A percentile compares a stretch with the other conserved stretches of the same genome.
phyloP scores from a whole-genome alignment of 345 rosid species.

The Atalantia buxifolia region DNA sequence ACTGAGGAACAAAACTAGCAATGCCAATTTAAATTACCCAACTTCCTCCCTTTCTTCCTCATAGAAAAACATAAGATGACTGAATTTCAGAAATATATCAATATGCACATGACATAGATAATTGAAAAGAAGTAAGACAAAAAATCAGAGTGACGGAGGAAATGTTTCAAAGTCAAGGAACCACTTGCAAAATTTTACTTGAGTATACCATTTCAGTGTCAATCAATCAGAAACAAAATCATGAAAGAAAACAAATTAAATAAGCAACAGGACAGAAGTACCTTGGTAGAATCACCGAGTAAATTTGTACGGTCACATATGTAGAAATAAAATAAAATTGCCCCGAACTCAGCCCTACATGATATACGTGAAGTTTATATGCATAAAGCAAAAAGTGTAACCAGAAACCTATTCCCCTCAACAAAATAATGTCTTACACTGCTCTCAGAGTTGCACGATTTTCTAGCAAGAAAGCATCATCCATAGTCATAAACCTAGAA shows the following conservation, averaged over 20 bases:
- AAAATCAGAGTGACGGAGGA: not conserved
- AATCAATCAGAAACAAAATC: slow-evolving; percentile 9
- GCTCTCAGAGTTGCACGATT: slow-evolving; percentile 80
- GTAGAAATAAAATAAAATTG: slow-evolving; percentile 66
- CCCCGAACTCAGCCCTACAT: slow-evolving; percentile 86
- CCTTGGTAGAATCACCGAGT: slow-evolving; percentile 82
- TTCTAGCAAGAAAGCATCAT: slow-evolving; percentile 89
- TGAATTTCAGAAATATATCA: too few species aligned
- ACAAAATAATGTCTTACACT: slow-evolving; percentile 47
- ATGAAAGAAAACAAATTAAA: not conserved
- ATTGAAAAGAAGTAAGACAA: too few species aligned
- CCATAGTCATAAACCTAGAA: slow-evolving; percentile 85
- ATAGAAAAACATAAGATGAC: too few species aligned
- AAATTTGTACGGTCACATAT: slow-evolving; percentile 76
- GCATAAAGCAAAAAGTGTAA: not conserved
- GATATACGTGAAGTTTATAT: slow-evolving; percentile 16
- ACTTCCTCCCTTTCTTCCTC: too few species aligned
- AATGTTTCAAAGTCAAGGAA: not conserved
- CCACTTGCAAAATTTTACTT: not conserved
- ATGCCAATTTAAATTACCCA: too few species aligned
- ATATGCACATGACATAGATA: too few species aligned
- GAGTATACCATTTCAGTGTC: not conserved
- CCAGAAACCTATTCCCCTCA: not conserved
- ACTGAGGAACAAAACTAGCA: too few species aligned
- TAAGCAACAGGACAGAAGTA: slow-evolving; percentile 21